Base-by-base conservation (phyloP, 352 stramenopile genomes). In the Phytophthora sp. region DNA sequence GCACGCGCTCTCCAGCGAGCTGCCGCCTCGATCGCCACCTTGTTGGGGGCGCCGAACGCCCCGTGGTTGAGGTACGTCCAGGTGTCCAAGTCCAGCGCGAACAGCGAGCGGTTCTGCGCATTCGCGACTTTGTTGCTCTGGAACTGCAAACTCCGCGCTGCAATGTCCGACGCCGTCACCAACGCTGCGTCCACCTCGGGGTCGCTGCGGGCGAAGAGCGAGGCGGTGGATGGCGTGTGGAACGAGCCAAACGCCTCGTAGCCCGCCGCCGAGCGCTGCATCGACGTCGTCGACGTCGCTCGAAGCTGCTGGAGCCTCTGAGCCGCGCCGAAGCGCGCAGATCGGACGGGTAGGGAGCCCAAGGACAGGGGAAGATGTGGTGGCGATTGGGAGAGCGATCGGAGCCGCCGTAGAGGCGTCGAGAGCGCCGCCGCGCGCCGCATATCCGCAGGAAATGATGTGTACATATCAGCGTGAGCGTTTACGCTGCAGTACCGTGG, bases 41-140 rank as follows among this genome's bases (percentile, higher is more conserved):
- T 66, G 3, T 93, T 84, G 0, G 92, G 69, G 0, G 84, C 87
- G 8, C 94, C 94, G 62, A 98, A 98, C 1, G 94, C 94, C 28
- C 94, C 94, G 66, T 99, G 96, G 72, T 99, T 98, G 8, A 98
- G 57, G 67, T 97, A 98, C 28, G 86, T 96, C 92, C 92, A 98
- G 12, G 43, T 64, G 0, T 65, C 15, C 8, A 88, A 66, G 34
- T 88, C 82, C 32, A 91, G 52, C 3, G 78, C 71, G 43, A 92
- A 94, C 17, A 81, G 70, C 39, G 58, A 66, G 26, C 57, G 57
- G 31, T 73, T 76, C 10, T 43, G 23, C 7, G 64, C 65, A 42
- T 79, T 89, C 17, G n/a, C 15, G 3, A 21, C n/a, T 0, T 13
- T 38, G 31, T 56, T 44, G n/a, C 28, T 35, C 31, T 59, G 4